These are phyloP conservation scores for Lactarius hengduanensis DNA, from an alignment of 768 basidiomycete species.

Conservation along the genomic window DNA sequence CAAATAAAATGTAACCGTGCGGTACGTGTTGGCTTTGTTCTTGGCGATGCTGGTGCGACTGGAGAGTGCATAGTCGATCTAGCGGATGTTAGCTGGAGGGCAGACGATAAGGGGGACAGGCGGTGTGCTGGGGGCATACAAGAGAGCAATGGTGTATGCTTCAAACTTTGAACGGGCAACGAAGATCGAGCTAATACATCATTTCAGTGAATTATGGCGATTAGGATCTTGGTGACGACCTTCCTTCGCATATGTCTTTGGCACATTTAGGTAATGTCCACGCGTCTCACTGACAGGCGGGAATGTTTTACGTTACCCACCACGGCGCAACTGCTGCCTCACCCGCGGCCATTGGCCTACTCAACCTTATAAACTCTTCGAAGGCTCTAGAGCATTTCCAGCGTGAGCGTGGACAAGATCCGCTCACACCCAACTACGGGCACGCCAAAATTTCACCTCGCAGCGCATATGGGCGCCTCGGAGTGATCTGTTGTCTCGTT, in stretches of 20 bases:
- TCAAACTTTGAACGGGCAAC: background rate
- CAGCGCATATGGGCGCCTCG: conserved; percentile 12
- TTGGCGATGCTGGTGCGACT: conserved; percentile 39
- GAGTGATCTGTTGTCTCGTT: conserved; percentile 28
- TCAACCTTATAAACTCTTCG: conserved; percentile 43
- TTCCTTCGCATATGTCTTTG: conserved; percentile 48
- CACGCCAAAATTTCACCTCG: conserved; percentile 23
- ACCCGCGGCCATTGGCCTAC: conserved; percentile 47
- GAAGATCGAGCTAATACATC: background rate
- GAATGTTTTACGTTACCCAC: conserved; percentile 59
- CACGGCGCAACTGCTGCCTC: conserved; percentile 41
- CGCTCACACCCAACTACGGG: conserved; percentile 31
- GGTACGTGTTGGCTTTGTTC: conserved; percentile 45
- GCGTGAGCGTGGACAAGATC: conserved; percentile 44
- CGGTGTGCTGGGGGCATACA: conserved; percentile 63
- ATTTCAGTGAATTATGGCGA: conserved; percentile 50
- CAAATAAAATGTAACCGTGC: conserved; percentile 50
- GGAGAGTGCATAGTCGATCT: conserved; percentile 49
- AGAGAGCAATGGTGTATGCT: conserved; percentile 47
- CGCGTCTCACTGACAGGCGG: conserved; percentile 29
- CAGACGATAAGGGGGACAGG: conserved; percentile 37
- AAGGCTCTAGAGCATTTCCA: conserved; percentile 42
- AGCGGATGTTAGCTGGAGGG: conserved; percentile 51
- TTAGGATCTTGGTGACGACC: conserved; percentile 58
- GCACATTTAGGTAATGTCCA: conserved; percentile 11